phyloP scores from a whole-genome alignment of 768 basidiomycete species.

The Nidula microcarpa region DNA sequence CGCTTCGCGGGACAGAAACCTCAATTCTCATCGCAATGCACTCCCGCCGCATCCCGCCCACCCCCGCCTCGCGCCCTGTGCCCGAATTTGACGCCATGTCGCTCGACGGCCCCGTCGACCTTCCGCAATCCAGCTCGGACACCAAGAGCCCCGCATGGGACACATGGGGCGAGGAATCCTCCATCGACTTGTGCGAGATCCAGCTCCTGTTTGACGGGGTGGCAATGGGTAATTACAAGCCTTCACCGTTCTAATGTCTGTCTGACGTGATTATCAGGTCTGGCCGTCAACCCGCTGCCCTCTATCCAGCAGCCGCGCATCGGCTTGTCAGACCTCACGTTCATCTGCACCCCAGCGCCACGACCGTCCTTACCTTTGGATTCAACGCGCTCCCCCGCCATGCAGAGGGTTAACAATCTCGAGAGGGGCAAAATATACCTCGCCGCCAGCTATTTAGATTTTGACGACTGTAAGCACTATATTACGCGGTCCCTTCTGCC shows the following conservation, averaged over 20 bases:
- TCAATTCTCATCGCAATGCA: slow-evolving; percentile 63
- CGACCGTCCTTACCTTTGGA: slow-evolving; percentile 6
- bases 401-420: slow-evolving; percentile 7
- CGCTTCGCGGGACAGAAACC: slow-evolving; percentile 33
- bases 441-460: slow-evolving; percentile 52
- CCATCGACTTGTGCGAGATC: slow-evolving; percentile 61
- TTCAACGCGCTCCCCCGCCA: slow-evolving; percentile 10
- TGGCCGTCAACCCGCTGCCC: slow-evolving; percentile 40
- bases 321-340: slow-evolving; percentile 39
- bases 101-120: slow-evolving; percentile 32
- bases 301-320: slow-evolving; percentile 34
- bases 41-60: slow-evolving; percentile 47
- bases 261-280: slow-evolving; percentile 19
- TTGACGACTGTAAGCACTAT: slow-evolving; percentile 51
- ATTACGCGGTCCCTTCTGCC: not conserved
- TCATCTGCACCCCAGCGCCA: slow-evolving; percentile 34
- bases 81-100: slow-evolving; percentile 38
- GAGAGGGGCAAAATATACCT: slow-evolving; percentile 40
- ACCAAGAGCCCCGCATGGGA: slow-evolving; percentile 41
- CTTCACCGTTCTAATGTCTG: not conserved
- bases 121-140: slow-evolving; percentile 22
- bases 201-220: slow-evolving; percentile 44
- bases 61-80: slow-evolving; percentile 18
- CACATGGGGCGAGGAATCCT: slow-evolving; percentile 54
- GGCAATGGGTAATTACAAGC: slow-evolving; percentile 32